Base-by-base conservation (phyloP, 148 eudicot species). In the Nyssa sinensis region DNA sequence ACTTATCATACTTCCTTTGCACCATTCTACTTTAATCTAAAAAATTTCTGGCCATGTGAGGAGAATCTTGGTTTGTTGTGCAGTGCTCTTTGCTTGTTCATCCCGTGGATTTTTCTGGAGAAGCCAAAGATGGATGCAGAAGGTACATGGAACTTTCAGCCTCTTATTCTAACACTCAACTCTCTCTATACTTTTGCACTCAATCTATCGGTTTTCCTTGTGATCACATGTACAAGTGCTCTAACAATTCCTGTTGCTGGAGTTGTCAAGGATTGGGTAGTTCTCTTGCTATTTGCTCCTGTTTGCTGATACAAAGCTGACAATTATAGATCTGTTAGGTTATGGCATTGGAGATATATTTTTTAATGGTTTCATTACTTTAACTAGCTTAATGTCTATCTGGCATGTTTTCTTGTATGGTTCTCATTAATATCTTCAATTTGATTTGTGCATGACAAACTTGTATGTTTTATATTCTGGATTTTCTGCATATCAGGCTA, bases 251-350 rank as follows among this genome's bases (percentile, higher is more conserved):
- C 98, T 37, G 99, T 95, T 72, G 99, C 99, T 77, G 99, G 99
- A 32, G 99, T 95, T 68, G 99, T 95, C 75, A 95, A 95, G 87
- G 99, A 95, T 86, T 95, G 99, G 99, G 94, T 90, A 79, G 99
- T 95, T 60, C 98, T 95, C 76, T 81, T 95, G 57, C 73, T 95
- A 32, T 95, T 98, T 44, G 98, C 99, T 95, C 64, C 83, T 95
- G 32, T 95, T 95, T 84, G 99, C 99, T 14, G 99, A 95, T 79
- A 91, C 98, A 55, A 89, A 91, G 83, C 84, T 95, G 76, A 95
- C 98, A 10, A 59, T 87, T 27, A 93, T 95, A 55, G 93, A 95
- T 84, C 80, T 95, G 79, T 79, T 86, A 79, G 99, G 99, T 51
- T 95, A 95, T 83, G 99, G 88, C 78, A 90, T 95, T 62, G 98